phyloP scores from a whole-genome alignment of 2,329 filamentous ascomycete genomes.

The Grosmannia clavigera region DNA sequence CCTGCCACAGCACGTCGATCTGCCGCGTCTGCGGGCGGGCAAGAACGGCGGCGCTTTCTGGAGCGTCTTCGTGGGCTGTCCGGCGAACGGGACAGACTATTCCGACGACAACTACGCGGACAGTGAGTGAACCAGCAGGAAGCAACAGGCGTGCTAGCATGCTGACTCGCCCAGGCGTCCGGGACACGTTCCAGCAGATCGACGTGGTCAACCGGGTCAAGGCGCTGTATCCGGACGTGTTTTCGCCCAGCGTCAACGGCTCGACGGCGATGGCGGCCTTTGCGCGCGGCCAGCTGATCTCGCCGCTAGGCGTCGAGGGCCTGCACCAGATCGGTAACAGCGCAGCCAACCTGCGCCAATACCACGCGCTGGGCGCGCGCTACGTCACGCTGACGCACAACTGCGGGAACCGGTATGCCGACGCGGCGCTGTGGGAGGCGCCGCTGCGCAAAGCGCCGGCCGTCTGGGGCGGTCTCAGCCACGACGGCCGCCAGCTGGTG shows the following conservation, averaged over 20 bases:
- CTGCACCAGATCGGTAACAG: conserved; percentile 91
- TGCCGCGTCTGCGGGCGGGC: conserved; percentile 60
- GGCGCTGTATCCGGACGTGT: conserved; percentile 51
- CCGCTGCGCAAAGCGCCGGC: conserved; percentile 40
- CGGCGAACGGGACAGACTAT: conserved; percentile 58
- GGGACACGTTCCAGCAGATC: conserved; percentile 56
- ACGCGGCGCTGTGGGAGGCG: conserved; percentile 58
- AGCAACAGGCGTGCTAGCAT: neutral
- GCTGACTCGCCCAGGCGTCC: conserved; percentile 5
- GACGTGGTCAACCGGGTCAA: conserved; percentile 58
- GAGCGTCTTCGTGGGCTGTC: conserved; percentile 76
- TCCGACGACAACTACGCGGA: conserved; percentile 58
- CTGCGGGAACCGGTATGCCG: conserved; percentile 82
- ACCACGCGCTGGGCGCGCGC: conserved; percentile 65
- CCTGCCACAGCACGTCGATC: conserved; percentile 60
- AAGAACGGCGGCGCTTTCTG: conserved; percentile 80
- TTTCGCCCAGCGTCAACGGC: conserved; percentile 51
- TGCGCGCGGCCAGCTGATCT: conserved; percentile 51
- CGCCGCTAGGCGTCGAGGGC: conserved; percentile 71
- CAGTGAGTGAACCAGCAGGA: conserved; percentile 33
- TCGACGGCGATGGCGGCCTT: conserved; percentile 51
- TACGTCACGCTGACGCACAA: conserved; percentile 89
- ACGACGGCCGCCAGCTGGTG: conserved; percentile 55
- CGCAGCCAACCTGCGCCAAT: conserved; percentile 60
- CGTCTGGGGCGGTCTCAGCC: conserved; percentile 60